phyloP scores from a whole-genome alignment of 179 eudicot species.

The Corrigiola litoralis region DNA sequence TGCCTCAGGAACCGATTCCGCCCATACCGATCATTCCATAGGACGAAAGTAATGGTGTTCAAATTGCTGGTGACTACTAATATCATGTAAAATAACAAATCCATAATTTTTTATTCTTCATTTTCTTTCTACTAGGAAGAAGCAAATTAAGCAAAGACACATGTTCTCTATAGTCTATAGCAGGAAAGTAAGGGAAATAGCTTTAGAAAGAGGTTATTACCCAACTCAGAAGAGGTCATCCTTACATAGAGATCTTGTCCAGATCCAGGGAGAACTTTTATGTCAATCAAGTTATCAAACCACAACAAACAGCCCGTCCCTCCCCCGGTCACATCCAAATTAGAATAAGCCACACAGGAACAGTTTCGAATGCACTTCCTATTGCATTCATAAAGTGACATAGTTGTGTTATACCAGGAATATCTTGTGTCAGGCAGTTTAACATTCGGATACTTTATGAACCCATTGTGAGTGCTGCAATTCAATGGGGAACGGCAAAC shows the following conservation, averaged over 20 bases:
- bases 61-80: no score
- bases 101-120: no score
- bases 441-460: conserved; percentile 17
- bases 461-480: conserved; percentile 31
- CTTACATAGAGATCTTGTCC: conserved; percentile 22
- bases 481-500: conserved; percentile 21
- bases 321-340: conserved; percentile 15
- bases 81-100: no score
- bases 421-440: conserved; percentile 35
- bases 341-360: conserved; percentile 41
- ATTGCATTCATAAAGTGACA: conserved; percentile 30
- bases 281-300: conserved; percentile 32
- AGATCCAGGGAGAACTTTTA: conserved; percentile 4
- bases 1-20: no score
- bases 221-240: conserved; percentile 6
- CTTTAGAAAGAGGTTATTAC: conserved; percentile 4
- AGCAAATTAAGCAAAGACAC: no score
- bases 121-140: no score
- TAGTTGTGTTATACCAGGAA: conserved; percentile 21
- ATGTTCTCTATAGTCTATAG: no score
- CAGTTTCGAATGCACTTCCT: conserved; percentile 31
- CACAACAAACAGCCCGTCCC: conserved; percentile 43
- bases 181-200: no score
- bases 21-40: no score
- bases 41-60: no score